These are phyloP conservation scores for Termitomyces bulborhizus DNA, from an alignment of 768 basidiomycete genomes.

Conservation along the genomic window DNA sequence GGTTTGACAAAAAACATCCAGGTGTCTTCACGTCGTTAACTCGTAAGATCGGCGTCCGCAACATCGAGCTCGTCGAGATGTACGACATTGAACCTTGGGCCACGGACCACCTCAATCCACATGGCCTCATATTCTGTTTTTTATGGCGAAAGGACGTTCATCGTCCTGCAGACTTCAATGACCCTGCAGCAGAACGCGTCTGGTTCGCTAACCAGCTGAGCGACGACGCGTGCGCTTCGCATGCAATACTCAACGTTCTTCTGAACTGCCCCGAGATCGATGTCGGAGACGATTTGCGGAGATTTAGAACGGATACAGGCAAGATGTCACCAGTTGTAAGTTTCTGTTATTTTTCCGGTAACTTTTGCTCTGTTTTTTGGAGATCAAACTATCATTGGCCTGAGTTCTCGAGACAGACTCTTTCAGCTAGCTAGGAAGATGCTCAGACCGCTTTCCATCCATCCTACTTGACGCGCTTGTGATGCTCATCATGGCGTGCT, in stretches of 20 bases:
- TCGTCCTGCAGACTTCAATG: conserved; percentile 39
- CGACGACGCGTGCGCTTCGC: conserved; percentile 60
- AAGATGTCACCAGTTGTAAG: conserved; percentile 54
- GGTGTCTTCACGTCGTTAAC: conserved; percentile 57
- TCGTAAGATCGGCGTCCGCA: conserved; percentile 44
- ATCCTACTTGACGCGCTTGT: background rate
- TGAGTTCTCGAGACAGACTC: background rate
- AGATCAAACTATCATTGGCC: background rate
- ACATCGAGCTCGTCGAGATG: conserved; percentile 50
- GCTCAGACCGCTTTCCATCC: no score
- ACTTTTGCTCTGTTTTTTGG: background rate
- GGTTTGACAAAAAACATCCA: conserved; percentile 12
- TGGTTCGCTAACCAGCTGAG: conserved; percentile 70
- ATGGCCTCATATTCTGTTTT: conserved; percentile 61
- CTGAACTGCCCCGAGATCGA: conserved; percentile 50
- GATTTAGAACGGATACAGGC: conserved; percentile 44
- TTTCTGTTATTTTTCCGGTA: conserved; percentile 7
- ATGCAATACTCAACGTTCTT: conserved; percentile 54
- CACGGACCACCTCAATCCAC: conserved; percentile 50
- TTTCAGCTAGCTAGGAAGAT: background rate
- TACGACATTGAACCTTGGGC: conserved; percentile 63
- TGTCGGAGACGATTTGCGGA: conserved; percentile 36
- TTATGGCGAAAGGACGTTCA: conserved; percentile 47
- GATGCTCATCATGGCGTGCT: background rate
- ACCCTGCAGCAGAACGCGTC: conserved; percentile 48